Conservation (phyloP, 495 filamentous ascomycete species). For the Penicillium daleae region DNA sequence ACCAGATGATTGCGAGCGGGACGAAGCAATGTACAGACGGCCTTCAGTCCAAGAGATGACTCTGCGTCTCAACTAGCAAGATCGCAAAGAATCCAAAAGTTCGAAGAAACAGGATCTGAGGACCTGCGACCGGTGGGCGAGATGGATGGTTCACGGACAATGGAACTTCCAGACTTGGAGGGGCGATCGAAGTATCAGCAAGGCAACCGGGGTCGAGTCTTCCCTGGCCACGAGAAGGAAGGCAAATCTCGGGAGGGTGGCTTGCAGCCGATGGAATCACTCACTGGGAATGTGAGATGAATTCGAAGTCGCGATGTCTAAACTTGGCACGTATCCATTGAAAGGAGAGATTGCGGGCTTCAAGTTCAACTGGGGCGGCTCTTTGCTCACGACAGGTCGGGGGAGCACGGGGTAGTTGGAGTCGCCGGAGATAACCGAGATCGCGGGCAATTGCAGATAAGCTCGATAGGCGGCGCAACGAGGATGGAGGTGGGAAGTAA, state of each 20-base stretch:
- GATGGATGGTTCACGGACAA: not conserved
- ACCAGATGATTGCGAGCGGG: conserved; percentile 20
- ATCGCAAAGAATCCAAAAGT: conserved; percentile 3
- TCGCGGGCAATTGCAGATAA: conserved; percentile 40
- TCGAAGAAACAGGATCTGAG: conserved; percentile 23
- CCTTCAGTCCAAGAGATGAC: conserved; percentile 10
- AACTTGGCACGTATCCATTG: conserved; percentile 18
- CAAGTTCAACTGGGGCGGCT: not conserved
- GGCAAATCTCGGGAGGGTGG: not conserved
- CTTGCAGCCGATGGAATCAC: not conserved
- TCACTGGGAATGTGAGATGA: conserved; percentile 6
- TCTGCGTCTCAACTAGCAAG: not conserved
- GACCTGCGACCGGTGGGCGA: conserved; percentile 30
- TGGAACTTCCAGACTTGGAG: conserved; percentile 15
- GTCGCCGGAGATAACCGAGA: conserved; percentile 47
- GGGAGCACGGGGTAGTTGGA: conserved; percentile 27
- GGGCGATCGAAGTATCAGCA: conserved; percentile 19
- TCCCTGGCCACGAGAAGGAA: not conserved
- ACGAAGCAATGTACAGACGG: conserved; percentile 24
- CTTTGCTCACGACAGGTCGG: conserved; percentile 4
- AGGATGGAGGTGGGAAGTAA: conserved; percentile 7
- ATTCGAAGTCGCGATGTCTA: conserved; percentile 8
- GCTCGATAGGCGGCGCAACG: conserved; percentile 9
- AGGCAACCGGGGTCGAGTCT: conserved; percentile 21
- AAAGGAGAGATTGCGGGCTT: not conserved